phyloP scores from a whole-genome alignment of 139 green algal species.

The Tetraselmis chui region DNA sequence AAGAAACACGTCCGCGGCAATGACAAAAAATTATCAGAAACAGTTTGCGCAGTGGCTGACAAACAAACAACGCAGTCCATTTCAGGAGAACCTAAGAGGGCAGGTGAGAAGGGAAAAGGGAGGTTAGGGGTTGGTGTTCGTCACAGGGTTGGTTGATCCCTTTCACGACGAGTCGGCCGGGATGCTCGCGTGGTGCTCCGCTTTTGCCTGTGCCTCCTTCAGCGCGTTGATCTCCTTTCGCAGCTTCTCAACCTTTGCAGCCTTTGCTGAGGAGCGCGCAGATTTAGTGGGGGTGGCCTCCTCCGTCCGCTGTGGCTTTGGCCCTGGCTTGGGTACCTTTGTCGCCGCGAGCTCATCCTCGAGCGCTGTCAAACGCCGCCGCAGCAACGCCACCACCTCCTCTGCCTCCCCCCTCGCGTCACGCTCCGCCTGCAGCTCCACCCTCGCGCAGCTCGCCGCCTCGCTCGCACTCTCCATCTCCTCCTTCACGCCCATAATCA shows the following conservation, averaged over 20 bases:
- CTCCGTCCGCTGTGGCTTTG: background rate
- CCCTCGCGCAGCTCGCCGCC: background rate
- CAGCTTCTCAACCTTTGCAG: background rate
- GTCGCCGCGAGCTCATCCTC: background rate
- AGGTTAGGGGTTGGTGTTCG: background rate
- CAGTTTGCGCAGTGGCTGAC: background rate
- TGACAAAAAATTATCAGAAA: background rate
- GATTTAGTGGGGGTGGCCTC: background rate
- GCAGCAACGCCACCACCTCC: background rate
- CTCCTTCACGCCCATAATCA: background rate
- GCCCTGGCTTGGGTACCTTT: too few species aligned
- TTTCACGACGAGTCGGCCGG: background rate
- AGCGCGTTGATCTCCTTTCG: background rate
- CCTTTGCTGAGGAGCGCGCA: background rate
- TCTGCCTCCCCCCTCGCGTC: background rate
- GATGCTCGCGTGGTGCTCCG: too few species aligned
- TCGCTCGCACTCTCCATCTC: background rate
- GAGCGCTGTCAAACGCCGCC: background rate
- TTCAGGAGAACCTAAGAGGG: background rate
- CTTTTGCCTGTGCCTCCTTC: background rate
- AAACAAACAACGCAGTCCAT: background rate
- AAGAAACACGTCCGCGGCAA: too few species aligned
- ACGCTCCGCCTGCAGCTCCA: background rate
- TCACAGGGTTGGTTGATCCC: background rate
- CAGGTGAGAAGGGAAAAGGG: background rate